Base-by-base conservation (phyloP, 1,284 basidiomycete genomes). In the Moesziomyces globuligerus region DNA sequence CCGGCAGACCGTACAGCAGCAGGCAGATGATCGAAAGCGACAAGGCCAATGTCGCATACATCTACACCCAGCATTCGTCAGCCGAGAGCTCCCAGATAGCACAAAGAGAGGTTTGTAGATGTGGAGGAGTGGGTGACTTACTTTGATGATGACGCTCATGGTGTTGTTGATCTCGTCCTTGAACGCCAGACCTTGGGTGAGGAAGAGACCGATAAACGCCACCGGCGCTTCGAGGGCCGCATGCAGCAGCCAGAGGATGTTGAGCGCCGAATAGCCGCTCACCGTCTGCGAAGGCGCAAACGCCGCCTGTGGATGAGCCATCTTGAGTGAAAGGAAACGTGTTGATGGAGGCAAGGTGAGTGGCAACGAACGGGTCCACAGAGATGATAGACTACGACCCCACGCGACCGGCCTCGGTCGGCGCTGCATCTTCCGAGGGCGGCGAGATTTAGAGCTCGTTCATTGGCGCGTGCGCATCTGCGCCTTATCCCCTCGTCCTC, bases 131-230 rank as follows among this genome's bases (percentile, higher is more conserved):
- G 15, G 23, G 48, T 32, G 21, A 67, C 82, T 32, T 48, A 89
- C 90, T 86, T 92, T 92, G 51, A 91, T 84, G 11, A 92, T 69
- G 2, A 91, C 87, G 13, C 91, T 55, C 1, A 90, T 87, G 4
- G 91, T 92, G 83, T 92, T 92, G 71, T 88, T 91, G 65, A 92
- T 85, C 79, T 91, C 88, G 48, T 91, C 78, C 80, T 65, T 60
- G 38, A 92, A 91, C 0, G 90, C 90, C 11, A 92, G 82, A 7
- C 80, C 84, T 11, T 83, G 74, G 1, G 90, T 89, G 2, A 87
- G 86, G 84, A 87, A 88, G 34, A 91, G 83, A 3, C 90, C 90
- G 79, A 91, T 89, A 34, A 92, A 82, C 2, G 89, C 90, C 23
- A 92, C 78, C 0, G 91, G 91, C 5, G 87, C 86, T 79, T 92